Percentiles rank a stretch among this genome's conserved stretches.
These are phyloP conservation scores for Citrullus amarus DNA, from an alignment of 306 rosid species.

Conservation along the genomic window DNA sequence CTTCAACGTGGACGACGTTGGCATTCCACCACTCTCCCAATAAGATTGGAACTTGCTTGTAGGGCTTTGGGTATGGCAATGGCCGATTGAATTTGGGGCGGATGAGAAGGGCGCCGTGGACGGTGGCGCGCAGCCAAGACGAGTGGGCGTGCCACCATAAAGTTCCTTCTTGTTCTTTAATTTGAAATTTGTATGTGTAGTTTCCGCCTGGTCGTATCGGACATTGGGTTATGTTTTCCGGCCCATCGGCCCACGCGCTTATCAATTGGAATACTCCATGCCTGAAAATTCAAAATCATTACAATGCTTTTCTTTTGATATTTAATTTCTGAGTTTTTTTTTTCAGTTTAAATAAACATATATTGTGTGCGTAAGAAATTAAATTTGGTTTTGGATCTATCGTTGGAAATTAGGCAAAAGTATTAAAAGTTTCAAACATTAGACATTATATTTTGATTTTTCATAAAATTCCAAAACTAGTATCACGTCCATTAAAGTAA, in stretches of 20 bases:
- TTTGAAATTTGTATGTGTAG: slow-evolving; percentile 35
- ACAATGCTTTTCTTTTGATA: no score
- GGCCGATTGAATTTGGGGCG: slow-evolving; percentile 17
- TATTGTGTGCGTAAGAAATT: no score
- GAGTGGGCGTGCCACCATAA: slow-evolving; percentile 78
- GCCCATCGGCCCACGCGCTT: slow-evolving; percentile 70
- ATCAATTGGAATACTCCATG: slow-evolving; percentile 49
- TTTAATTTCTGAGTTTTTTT: no score
- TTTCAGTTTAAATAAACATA: no score
- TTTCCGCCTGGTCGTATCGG: slow-evolving; percentile 34
- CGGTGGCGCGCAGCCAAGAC: slow-evolving; percentile 44
- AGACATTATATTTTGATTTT: no score
- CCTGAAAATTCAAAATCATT: slow-evolving; percentile 19
- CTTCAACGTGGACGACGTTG: slow-evolving; percentile 32
- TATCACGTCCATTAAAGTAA: no score
- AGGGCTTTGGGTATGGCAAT: slow-evolving; percentile 30
- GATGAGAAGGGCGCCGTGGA: slow-evolving; percentile 52
- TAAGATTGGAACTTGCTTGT: slow-evolving; percentile 36
- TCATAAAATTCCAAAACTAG: no score
- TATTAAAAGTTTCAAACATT: no score
- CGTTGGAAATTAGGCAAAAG: no score
- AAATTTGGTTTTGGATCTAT: no score
- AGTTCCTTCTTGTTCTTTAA: slow-evolving; percentile 61
- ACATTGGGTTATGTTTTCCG: slow-evolving; percentile 53
- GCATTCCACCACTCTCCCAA: slow-evolving; percentile 73